Conservation (phyloP, 164 flowering plant species). For the Liquidambar formosana region DNA sequence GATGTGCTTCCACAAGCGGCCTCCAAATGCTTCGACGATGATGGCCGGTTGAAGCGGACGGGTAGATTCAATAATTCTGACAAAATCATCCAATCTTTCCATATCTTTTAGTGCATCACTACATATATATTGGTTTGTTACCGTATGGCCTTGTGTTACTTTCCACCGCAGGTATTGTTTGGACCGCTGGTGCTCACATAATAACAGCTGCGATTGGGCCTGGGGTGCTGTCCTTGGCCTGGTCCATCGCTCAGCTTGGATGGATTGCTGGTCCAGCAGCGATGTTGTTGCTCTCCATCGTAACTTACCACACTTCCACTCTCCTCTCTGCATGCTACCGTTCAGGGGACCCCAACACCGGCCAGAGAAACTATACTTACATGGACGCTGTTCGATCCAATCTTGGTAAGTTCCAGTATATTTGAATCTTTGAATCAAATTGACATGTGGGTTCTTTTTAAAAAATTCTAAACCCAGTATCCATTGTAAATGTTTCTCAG, state of each 20-base stretch:
- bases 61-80: too few species aligned
- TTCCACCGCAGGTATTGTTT: conserved; percentile 36
- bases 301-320: conserved; percentile 48
- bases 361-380: conserved; percentile 60
- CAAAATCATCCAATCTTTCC: too few species aligned
- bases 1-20: too few species aligned
- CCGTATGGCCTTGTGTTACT: not conserved
- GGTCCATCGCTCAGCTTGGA: conserved; percentile 63
- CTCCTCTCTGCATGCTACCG: conserved; percentile 57
- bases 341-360: conserved; percentile 41
- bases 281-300: conserved; percentile 44
- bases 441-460: too few species aligned
- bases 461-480: not conserved
- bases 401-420: conserved; percentile 43
- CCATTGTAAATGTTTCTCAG: conserved; percentile 26
- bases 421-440: too few species aligned
- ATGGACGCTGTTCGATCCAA: conserved; percentile 47
- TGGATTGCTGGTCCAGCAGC: conserved; percentile 59
- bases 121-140: too few species aligned
- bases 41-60: too few species aligned
- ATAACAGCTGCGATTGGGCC: conserved; percentile 63
- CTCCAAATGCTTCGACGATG: too few species aligned
- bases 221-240: conserved; percentile 58
- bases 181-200: conserved; percentile 62
- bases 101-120: too few species aligned